Conservation (phyloP, 176 grass and related monocot genomes). For the Ampelocalamus luodianensis region DNA sequence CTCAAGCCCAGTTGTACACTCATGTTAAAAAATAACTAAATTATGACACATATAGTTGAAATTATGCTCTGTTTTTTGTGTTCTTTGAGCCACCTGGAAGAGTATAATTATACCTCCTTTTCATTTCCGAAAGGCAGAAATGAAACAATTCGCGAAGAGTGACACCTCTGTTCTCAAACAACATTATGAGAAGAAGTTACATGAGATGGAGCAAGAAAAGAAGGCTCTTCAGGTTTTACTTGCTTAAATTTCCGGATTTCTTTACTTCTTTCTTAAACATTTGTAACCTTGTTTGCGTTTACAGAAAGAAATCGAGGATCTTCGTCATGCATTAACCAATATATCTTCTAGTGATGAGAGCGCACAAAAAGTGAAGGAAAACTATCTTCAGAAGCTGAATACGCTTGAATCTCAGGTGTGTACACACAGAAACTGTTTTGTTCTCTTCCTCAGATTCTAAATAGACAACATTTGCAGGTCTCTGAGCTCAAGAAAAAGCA, state of each 20-base stretch:
- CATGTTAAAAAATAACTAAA: background rate
- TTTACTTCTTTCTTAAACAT: slow-evolving; percentile 2
- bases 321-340: slow-evolving; percentile 68
- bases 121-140: slow-evolving; percentile 70
- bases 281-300: slow-evolving; percentile 42
- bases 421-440: slow-evolving; percentile 22
- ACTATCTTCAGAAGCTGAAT: slow-evolving; percentile 88
- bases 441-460: slow-evolving; percentile 35
- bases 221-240: slow-evolving; percentile 68
- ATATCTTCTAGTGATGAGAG: slow-evolving; percentile 68
- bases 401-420: slow-evolving; percentile 87
- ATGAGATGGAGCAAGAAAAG: slow-evolving; percentile 92
- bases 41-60: background rate
- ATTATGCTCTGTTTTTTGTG: background rate
- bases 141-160: slow-evolving; percentile 86
- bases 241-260: slow-evolving; percentile 27
- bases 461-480: slow-evolving; percentile 50
- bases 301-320: slow-evolving; percentile 96
- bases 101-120: slow-evolving; percentile 43
- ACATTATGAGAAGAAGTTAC: slow-evolving; percentile 88
- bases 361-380: slow-evolving; percentile 79
- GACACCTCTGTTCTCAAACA: slow-evolving; percentile 85
- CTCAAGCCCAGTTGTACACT: background rate
- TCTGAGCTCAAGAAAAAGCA: slow-evolving; percentile 92
- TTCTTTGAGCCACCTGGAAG: slow-evolving; percentile 30